Conservation (phyloP, 2,329 filamentous ascomycete genomes). For the Aspergillus tubingensis region DNA sequence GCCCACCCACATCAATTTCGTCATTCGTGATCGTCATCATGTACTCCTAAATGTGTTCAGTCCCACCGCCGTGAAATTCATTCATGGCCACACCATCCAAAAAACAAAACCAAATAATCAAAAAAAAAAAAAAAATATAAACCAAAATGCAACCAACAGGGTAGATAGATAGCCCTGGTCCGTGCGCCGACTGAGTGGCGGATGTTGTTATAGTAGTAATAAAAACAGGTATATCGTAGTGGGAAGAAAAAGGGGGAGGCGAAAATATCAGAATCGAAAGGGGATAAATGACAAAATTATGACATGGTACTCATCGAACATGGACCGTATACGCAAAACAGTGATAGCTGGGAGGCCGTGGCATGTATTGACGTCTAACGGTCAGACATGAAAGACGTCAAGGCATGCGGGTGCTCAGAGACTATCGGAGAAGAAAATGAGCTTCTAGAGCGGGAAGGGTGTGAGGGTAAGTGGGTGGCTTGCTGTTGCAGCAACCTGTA, state of each 20-base stretch:
- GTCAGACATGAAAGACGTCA: background rate
- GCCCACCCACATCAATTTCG: background rate
- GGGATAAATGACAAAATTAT: background rate
- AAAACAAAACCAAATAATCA: background rate
- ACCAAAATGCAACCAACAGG: background rate
- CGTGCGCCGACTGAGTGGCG: background rate
- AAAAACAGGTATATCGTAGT: background rate
- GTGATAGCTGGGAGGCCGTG: background rate
- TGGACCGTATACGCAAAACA: background rate
- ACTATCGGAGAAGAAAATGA: background rate
- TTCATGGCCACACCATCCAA: background rate
- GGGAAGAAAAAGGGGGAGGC: background rate
- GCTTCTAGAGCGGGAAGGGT: background rate
- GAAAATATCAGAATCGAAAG: background rate
- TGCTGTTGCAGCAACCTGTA: no score
- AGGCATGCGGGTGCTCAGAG: background rate
- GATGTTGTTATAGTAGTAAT: background rate
- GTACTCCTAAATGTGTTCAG: background rate
- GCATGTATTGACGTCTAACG: background rate
- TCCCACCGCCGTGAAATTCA: background rate
- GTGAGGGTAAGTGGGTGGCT: background rate
- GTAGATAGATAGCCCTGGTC: background rate
- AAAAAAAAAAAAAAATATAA: background rate
- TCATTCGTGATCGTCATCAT: slow-evolving; percentile 7
- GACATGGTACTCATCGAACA: background rate